phyloP scores from a whole-genome alignment of 805 yeast genomes.

The Ogataea trehalophila region DNA sequence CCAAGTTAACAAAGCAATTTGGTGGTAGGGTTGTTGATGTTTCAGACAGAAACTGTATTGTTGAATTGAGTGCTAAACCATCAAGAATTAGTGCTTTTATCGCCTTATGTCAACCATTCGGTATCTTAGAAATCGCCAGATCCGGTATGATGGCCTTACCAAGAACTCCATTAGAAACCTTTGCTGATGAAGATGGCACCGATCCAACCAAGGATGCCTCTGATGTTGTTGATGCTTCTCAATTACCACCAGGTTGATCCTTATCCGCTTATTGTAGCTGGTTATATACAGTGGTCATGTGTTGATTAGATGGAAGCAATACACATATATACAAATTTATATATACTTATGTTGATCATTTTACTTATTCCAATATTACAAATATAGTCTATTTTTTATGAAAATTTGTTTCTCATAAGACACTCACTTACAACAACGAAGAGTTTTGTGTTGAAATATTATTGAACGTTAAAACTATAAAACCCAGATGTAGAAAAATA shows the following conservation, averaged over 20 bases:
- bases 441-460: too few relatives aligned
- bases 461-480: neutral
- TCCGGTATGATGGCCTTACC: constrained; percentile 99
- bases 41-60: constrained; percentile 87
- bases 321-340: too few relatives aligned
- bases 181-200: constrained; percentile 42
- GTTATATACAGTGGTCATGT: too few relatives aligned
- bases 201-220: constrained; percentile 49
- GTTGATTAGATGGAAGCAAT: too few relatives aligned
- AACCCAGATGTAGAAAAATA: neutral
- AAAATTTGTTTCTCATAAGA: too few relatives aligned
- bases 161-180: constrained; percentile 77
- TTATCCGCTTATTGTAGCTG: neutral
- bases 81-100: constrained; percentile 82
- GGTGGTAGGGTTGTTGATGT: constrained; percentile 93
- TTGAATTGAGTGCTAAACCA: constrained; percentile 93
- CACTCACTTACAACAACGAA: too few relatives aligned
- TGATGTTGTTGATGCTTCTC: constrained; percentile 79
- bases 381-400: too few relatives aligned
- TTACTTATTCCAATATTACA: too few relatives aligned
- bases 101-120: constrained; percentile 89
- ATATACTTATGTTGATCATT: too few relatives aligned
- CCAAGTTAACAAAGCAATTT: constrained; percentile 75
- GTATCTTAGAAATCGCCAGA: constrained; percentile 92
- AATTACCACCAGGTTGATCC: constrained; percentile 88